Evolutionary conservation across 2,329 filamentous ascomycete species (phyloP).

Genomic region (Paecilomyces formosus): DNA sequence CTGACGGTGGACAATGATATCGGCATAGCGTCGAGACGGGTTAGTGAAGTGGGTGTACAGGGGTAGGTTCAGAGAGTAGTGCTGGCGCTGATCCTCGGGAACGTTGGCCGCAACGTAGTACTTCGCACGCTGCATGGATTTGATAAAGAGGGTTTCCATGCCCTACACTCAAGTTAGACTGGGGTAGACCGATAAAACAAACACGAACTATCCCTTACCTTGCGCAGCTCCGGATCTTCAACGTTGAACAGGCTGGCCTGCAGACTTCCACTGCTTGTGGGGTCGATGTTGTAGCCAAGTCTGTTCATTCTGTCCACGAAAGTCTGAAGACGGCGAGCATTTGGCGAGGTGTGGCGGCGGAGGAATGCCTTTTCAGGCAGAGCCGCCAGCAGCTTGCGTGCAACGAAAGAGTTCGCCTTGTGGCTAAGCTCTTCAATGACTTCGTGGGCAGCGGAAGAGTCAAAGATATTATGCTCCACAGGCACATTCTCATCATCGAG

Average conservation of each 20-base stretch:
- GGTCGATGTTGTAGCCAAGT: conserved; percentile 83
- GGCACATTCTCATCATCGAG: conserved; percentile 97
- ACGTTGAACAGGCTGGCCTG: conserved; percentile 95
- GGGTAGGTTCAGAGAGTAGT: conserved; percentile 88
- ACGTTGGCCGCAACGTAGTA: conserved; percentile 84
- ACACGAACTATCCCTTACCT: conserved; percentile 38
- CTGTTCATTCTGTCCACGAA: conserved; percentile 91
- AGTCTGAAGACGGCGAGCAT: conserved; percentile 77
- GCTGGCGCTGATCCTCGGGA: conserved; percentile 66
- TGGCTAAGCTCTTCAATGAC: conserved; percentile 92
- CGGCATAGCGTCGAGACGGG: conserved; percentile 87
- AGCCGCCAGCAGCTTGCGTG: conserved; percentile 69
- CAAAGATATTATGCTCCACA: conserved; percentile 92
- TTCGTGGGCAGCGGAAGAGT: conserved; percentile 81
- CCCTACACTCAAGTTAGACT: conserved; percentile 41
- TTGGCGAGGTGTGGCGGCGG: conserved; percentile 77
- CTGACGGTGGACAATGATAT: conserved; percentile 92
- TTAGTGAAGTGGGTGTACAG: conserved; percentile 97
- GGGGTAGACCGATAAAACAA: neutral
- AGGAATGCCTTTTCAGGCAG: conserved; percentile 90
- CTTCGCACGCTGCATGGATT: conserved; percentile 93
- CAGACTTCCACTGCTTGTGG: conserved; percentile 77
- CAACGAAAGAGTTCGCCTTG: conserved; percentile 85
- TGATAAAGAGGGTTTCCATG: conserved; percentile 92
- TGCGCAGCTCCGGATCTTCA: conserved; percentile 78